phyloP scores from a whole-genome alignment of 257 asterid species.

The Pogostemon cablin region DNA sequence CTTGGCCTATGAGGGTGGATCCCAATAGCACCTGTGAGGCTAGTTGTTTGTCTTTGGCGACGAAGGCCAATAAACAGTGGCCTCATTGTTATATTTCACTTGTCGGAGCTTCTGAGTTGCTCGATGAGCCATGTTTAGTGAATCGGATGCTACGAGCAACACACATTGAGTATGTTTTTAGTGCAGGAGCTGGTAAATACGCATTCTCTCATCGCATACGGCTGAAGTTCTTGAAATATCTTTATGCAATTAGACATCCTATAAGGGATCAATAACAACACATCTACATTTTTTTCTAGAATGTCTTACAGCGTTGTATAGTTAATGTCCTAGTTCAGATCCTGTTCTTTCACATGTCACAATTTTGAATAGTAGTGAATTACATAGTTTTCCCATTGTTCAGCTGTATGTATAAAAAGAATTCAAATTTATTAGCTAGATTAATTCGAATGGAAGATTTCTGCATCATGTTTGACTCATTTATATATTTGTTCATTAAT shows the following conservation, averaged over 20 bases:
- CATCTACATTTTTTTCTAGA: not conserved
- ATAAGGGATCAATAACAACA: not conserved
- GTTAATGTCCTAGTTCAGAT: not conserved
- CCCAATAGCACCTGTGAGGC: not conserved
- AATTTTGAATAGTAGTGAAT: not conserved
- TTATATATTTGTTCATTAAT: not conserved
- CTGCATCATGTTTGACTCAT: not conserved
- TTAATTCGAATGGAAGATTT: not conserved
- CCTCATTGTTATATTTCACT: not conserved
- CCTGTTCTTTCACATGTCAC: not conserved
- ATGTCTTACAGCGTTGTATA: slow-evolving; percentile 14
- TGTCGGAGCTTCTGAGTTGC: slow-evolving; percentile 5
- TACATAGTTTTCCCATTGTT: not conserved
- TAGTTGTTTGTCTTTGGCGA: not conserved
- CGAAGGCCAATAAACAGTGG: not conserved
- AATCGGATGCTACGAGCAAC: slow-evolving; percentile 5
- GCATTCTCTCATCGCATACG: not conserved
- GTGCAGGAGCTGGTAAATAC: slow-evolving; percentile 12
- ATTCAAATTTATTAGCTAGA: not conserved
- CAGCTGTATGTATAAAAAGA: not conserved
- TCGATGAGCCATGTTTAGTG: not conserved
- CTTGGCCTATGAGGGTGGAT: not conserved
- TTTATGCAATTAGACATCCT: not conserved
- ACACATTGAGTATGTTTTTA: not conserved
- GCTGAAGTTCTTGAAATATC: slow-evolving; percentile 10